phyloP scores from a whole-genome alignment of 2,329 filamentous ascomycete species.

The Arthrobotrys pseudoclavata region DNA sequence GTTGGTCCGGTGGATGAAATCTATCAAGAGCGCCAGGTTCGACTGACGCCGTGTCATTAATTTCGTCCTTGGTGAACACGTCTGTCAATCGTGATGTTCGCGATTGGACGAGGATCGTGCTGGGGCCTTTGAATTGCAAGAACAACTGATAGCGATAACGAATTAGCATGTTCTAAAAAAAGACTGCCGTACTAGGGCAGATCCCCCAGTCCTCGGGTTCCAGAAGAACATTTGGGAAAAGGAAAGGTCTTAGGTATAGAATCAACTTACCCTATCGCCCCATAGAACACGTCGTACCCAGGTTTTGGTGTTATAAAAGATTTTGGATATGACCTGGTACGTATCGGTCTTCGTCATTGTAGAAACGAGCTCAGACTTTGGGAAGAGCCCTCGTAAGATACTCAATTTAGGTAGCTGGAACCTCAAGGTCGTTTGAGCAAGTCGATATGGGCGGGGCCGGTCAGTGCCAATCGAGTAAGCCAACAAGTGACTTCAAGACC shows the following conservation, averaged over 20 bases:
- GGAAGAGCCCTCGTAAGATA: constrained; percentile 73
- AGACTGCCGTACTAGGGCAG: too few relatives aligned
- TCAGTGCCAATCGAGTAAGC: constrained; percentile 81
- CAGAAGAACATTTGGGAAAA: too few relatives aligned
- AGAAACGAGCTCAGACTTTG: constrained; percentile 79
- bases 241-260: not conserved
- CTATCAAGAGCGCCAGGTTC: constrained; percentile 79
- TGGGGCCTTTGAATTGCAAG: constrained; percentile 87
- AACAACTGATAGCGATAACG: constrained; percentile 72
- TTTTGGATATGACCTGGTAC: constrained; percentile 78
- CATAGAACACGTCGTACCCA: constrained; percentile 85
- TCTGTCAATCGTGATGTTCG: constrained; percentile 84
- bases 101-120: constrained; percentile 87
- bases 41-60: constrained; percentile 89
- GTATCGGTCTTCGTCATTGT: constrained; percentile 78
- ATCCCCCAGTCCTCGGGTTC: too few relatives aligned
- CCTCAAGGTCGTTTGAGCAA: constrained; percentile 80
- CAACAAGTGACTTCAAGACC: constrained; percentile 78
- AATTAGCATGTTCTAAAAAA: not conserved
- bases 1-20: constrained; percentile 66
- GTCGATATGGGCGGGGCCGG: constrained; percentile 84
- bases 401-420: constrained; percentile 82
- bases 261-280: constrained; percentile 79
- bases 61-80: constrained; percentile 79
- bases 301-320: constrained; percentile 79